Base-by-base conservation (phyloP, 345 rosid genomes). In the Syzygium aromaticum region DNA sequence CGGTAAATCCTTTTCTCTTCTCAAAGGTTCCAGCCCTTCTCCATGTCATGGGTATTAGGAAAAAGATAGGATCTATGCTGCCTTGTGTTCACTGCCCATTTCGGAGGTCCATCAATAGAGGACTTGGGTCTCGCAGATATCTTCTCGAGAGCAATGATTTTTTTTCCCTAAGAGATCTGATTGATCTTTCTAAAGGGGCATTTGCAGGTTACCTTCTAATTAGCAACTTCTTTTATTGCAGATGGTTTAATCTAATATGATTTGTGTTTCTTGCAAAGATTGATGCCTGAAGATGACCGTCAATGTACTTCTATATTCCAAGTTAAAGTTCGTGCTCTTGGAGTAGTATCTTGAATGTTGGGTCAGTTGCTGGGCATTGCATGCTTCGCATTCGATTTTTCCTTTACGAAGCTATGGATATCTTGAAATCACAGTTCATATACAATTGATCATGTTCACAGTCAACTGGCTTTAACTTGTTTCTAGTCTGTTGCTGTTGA, bases 101-200 rank as follows among this genome's bases (percentile, higher is more conserved):
- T 90, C 95, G 93, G 84, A 91, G 92, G 91, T 93, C 96, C 87
- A 91, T 98, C 89, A 92, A 94, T 90, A 93, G 87, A 89, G 99
- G 97, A 87, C 95, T 98, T 87, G 96, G 97, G 27, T 91, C 92
- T 91, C 96, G 99, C 90, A 95, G 96, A 93, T 95, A 98, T 93
- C 96, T 98, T 89, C 94, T 98, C 27, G 98, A 98, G 93, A 89
- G 94, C 96, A 94, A 93, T 85, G 98, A 96, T 84, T 98, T 98
- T 91, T 96, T 98, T 89, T 94, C 98, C 38, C 93, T 95, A 84
- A 96, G 93, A 90, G 99, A 98, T 90, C 97, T 98, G 77, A 92
- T 95, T 80, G 99, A 98, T 95, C 98, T 98, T 87, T 98, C 99
- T 38, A 98, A 94, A 92, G 99, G 99, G 86, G 95, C 98, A 85